Evolutionary conservation across 345 rosid species (phyloP).

Genomic region (Pistacia atlantica): DNA sequence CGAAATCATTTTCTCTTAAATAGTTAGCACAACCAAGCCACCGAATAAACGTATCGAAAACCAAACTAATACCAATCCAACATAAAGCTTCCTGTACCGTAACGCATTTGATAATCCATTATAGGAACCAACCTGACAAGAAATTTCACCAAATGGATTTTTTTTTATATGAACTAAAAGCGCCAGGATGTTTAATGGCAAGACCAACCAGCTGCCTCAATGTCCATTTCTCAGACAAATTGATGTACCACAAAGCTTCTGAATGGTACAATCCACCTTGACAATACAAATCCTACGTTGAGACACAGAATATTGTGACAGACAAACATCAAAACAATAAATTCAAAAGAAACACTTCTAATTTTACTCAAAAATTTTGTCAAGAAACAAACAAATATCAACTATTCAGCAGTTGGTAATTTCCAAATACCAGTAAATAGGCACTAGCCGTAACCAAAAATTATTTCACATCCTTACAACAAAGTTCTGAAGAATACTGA

Average conservation of each 20-base stretch:
- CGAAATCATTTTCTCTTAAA: neutral
- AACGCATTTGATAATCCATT: too few species aligned
- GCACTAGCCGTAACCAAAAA: constrained; percentile 14
- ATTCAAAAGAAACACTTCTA: neutral
- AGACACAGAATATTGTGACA: neutral
- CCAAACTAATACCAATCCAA: neutral
- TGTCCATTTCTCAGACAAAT: neutral
- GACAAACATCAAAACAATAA: neutral
- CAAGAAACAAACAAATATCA: constrained; percentile 1
- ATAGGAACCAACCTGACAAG: too few species aligned
- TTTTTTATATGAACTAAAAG: too few species aligned
- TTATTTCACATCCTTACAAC: constrained; percentile 16
- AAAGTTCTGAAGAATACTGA: constrained; percentile 21
- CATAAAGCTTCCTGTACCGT: neutral
- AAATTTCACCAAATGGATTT: too few species aligned
- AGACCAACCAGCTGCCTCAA: neutral
- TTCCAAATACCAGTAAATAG: neutral
- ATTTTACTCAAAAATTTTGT: neutral
- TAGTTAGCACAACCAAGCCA: neutral
- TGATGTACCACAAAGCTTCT: neutral
- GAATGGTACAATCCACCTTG: neutral
- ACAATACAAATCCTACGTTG: neutral
- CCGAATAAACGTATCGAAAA: neutral
- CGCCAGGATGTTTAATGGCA: neutral
- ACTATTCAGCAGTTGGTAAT: constrained; percentile 18